Evolutionary conservation across 305 asterid genomes (phyloP).

Genomic region (Plantago lanceolata): DNA sequence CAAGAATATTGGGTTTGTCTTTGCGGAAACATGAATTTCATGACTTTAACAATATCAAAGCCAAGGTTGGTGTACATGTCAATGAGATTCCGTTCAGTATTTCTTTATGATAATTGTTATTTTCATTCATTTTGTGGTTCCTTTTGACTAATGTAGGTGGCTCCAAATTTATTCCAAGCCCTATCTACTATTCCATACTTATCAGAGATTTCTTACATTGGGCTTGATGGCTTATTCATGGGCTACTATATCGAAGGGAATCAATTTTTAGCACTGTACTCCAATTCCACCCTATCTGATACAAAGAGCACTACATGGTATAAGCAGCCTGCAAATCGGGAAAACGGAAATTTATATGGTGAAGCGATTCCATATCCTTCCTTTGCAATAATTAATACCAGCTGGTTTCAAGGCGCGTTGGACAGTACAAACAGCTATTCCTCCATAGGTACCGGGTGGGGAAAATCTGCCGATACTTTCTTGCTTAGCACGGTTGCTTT

Average conservation of each 20-base stretch:
- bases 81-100: neutral
- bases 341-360: conserved; percentile 32
- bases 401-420: conserved; percentile 34
- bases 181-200: conserved; percentile 34
- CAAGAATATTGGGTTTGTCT: conserved; percentile 26
- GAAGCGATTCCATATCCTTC: conserved; percentile 28
- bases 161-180: conserved; percentile 35
- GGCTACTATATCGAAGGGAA: conserved; percentile 27
- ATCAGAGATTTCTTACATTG: conserved; percentile 40
- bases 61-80: conserved; percentile 26
- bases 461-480: conserved; percentile 25
- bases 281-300: conserved; percentile 35
- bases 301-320: conserved; percentile 32
- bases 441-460: conserved; percentile 35
- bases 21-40: conserved; percentile 22
- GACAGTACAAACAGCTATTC: conserved; percentile 30
- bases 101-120: neutral
- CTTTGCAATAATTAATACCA: conserved; percentile 19
- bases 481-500: conserved; percentile 31
- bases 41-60: conserved; percentile 22
- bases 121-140: neutral
- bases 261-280: conserved; percentile 32
- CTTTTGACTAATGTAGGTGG: conserved; percentile 30
- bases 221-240: conserved; percentile 40
- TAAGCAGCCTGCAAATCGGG: conserved; percentile 29